Percentiles rank a stretch among this genome's conserved stretches.
phyloP scores from a whole-genome alignment of 495 filamentous ascomycete species.

The Echria macrotheca region DNA sequence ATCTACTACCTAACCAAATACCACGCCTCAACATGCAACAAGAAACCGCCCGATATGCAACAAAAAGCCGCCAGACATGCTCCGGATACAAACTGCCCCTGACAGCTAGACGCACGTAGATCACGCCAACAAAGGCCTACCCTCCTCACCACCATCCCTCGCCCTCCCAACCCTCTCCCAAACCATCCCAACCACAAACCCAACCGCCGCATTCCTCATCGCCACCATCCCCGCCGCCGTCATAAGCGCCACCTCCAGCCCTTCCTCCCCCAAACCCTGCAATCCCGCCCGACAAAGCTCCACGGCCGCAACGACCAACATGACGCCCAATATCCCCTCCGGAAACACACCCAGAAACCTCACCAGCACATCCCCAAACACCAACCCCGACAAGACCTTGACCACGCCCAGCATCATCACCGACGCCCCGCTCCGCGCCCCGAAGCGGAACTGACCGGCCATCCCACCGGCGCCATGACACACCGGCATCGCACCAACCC shows the following conservation, averaged over 20 bases:
- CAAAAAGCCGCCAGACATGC: too few species aligned
- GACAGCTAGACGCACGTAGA: too few species aligned
- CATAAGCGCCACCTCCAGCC: constrained; percentile 66
- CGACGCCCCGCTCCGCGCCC: constrained; percentile 78
- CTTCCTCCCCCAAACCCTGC: constrained; percentile 53
- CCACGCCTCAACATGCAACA: too few species aligned
- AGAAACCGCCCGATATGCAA: too few species aligned
- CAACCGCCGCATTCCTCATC: constrained; percentile 85
- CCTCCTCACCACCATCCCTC: constrained; percentile 24
- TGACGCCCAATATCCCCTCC: constrained; percentile 66
- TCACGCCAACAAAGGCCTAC: constrained; percentile 22
- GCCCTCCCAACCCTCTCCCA: constrained; percentile 34
- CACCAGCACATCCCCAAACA: constrained; percentile 65
- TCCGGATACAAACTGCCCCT: too few species aligned
- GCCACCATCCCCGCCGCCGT: constrained; percentile 75
- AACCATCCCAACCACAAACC: constrained; percentile 74
- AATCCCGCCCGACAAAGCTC: constrained; percentile 74
- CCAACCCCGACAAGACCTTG: constrained; percentile 69
- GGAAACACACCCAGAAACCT: constrained; percentile 67
- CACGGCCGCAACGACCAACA: constrained; percentile 83
- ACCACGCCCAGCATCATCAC: constrained; percentile 71
- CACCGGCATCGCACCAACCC: constrained; percentile 93
- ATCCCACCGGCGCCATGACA: constrained; percentile 91
- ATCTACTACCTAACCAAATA: too few species aligned
- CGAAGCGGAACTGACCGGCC: constrained; percentile 84